Evolutionary conservation across 2,329 filamentous ascomycete genomes (phyloP).

Genomic region (Ophiosphaerella herpotricha): DNA sequence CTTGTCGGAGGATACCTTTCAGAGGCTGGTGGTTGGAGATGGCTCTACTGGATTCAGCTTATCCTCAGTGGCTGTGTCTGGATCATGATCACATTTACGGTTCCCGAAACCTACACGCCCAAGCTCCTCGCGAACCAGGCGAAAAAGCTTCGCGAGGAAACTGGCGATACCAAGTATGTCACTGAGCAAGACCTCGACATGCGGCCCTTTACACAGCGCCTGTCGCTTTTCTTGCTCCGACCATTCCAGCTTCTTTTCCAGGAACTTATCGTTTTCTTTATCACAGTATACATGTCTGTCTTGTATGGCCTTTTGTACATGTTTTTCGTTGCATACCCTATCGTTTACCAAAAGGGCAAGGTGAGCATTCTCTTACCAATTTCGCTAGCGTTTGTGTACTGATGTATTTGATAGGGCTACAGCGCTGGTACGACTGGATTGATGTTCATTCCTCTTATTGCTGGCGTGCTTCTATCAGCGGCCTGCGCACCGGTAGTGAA

Average conservation of each 20-base stretch:
- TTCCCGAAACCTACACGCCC: slow-evolving; percentile 86
- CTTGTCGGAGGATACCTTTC: slow-evolving; percentile 74
- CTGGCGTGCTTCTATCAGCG: slow-evolving; percentile 73
- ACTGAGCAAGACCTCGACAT: slow-evolving; percentile 81
- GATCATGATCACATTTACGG: slow-evolving; percentile 81
- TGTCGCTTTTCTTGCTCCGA: slow-evolving; percentile 75
- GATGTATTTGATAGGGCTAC: slow-evolving; percentile 57
- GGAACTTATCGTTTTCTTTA: slow-evolving; percentile 83
- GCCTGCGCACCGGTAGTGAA: slow-evolving; percentile 74
- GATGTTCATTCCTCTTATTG: slow-evolving; percentile 83
- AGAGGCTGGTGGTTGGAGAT: slow-evolving; percentile 74
- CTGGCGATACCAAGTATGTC: slow-evolving; percentile 69
- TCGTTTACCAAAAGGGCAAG: slow-evolving; percentile 78
- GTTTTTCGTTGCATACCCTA: slow-evolving; percentile 63
- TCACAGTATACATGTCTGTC: slow-evolving; percentile 84
- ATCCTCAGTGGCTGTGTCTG: slow-evolving; percentile 74
- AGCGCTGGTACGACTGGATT: slow-evolving; percentile 74
- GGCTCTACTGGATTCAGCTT: slow-evolving; percentile 86
- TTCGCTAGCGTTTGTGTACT: background rate
- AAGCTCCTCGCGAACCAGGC: slow-evolving; percentile 74
- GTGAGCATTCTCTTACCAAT: background rate
- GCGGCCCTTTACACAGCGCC: slow-evolving; percentile 68
- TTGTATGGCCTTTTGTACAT: slow-evolving; percentile 76
- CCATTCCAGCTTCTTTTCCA: slow-evolving; percentile 85
- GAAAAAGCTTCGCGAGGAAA: slow-evolving; percentile 70